Evolutionary conservation across 1,284 basidiomycete genomes (phyloP).

Genomic region (Thecaphora frezii): DNA sequence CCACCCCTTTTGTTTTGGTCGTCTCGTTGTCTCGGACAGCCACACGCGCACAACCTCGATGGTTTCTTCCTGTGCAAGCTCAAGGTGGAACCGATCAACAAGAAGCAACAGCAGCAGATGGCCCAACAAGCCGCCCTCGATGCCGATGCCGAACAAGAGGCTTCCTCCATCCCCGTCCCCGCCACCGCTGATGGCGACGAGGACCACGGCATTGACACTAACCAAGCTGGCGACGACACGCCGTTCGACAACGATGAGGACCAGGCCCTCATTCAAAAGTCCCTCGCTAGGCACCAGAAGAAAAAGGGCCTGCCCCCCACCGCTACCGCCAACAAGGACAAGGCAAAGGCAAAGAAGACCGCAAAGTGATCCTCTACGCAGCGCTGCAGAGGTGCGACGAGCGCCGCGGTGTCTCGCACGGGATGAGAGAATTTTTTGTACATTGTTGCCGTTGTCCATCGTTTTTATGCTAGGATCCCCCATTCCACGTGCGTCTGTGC

Average conservation of each 20-base stretch:
- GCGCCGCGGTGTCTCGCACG: too few relatives aligned
- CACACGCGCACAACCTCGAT: conserved; percentile 71
- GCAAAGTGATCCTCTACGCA: too few relatives aligned
- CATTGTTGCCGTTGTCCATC: too few relatives aligned
- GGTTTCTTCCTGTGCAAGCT: conserved; percentile 99
- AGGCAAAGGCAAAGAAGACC: background rate
- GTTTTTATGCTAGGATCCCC: too few relatives aligned
- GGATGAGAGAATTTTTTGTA: too few relatives aligned
- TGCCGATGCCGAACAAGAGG: background rate
- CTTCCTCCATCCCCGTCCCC: background rate
- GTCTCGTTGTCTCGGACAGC: conserved; percentile 5
- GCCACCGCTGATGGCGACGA: conserved; percentile 7
- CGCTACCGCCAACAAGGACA: too few relatives aligned
- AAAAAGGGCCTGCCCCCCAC: background rate
- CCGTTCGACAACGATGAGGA: conserved; percentile 30
- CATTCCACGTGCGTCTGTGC: too few relatives aligned
- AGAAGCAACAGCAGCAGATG: conserved; percentile 11
- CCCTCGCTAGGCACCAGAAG: conserved; percentile 1
- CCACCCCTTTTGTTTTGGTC: background rate
- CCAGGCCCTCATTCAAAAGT: conserved; percentile 34
- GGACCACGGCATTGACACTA: background rate
- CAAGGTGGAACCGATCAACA: conserved; percentile 67
- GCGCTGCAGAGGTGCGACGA: too few relatives aligned
- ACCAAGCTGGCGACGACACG: background rate
- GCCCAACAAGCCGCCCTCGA: background rate